Percentiles rank a stretch among this genome's conserved stretches.
phyloP scores from a whole-genome alignment of 306 rosid genomes.

The Casuarina glauca region DNA sequence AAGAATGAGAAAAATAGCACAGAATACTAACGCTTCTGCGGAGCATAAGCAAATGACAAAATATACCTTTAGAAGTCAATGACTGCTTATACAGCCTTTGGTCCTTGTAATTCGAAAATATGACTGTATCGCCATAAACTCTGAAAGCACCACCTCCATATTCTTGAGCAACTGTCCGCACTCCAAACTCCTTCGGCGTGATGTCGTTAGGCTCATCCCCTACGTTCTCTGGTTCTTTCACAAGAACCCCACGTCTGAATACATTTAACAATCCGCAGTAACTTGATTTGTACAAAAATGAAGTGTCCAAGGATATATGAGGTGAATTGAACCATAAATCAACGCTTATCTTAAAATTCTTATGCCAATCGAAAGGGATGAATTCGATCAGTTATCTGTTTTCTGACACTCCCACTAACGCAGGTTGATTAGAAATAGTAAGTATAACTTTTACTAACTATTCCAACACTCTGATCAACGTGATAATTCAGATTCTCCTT shows the following conservation, averaged over 20 bases:
- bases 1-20: not conserved
- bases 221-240: constrained; percentile 58
- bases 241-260: constrained; percentile 80
- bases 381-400: too few relatives aligned
- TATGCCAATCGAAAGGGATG: too few relatives aligned
- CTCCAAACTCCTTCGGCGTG: constrained; percentile 82
- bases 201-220: constrained; percentile 67
- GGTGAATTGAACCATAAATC: not conserved
- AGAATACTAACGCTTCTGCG: not conserved
- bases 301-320: not conserved
- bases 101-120: constrained; percentile 83
- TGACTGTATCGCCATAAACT: constrained; percentile 60
- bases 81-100: constrained; percentile 85
- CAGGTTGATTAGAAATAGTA: too few relatives aligned
- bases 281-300: not conserved
- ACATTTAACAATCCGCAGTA: constrained; percentile 3
- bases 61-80: constrained; percentile 47
- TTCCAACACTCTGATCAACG: too few relatives aligned
- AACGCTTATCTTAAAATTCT: too few relatives aligned
- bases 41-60: not conserved
- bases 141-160: constrained; percentile 90
- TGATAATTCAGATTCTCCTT: too few relatives aligned
- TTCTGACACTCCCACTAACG: too few relatives aligned
- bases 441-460: too few relatives aligned
- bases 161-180: constrained; percentile 88